phyloP scores from a whole-genome alignment of 441 rosid genomes.

The Aleurites moluccanus region DNA sequence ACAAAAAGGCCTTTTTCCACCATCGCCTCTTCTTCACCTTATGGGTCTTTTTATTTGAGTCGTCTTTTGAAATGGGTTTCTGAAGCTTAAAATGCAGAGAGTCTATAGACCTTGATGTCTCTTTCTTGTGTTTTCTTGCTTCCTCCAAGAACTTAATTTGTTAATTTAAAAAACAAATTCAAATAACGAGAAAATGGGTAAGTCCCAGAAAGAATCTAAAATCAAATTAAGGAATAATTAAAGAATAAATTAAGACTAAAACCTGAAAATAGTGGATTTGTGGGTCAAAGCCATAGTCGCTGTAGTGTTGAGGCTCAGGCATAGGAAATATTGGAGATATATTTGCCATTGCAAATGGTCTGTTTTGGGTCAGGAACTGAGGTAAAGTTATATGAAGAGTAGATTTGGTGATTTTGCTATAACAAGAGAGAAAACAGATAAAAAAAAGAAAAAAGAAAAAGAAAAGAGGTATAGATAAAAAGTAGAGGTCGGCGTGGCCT shows the following conservation, averaged over 20 bases:
- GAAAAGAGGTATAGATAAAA: not conserved
- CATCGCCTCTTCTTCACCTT: conserved; percentile 53
- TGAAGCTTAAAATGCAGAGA: conserved; percentile 69
- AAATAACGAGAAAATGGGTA: not conserved
- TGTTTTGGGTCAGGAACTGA: not conserved
- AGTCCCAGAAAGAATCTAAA: not conserved
- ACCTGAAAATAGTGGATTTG: conserved; percentile 83
- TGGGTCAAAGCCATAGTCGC: conserved; percentile 90
- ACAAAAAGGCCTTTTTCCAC: conserved; percentile 61
- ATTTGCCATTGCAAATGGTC: conserved; percentile 38
- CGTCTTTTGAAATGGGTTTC: conserved; percentile 70
- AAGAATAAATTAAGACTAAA: not conserved
- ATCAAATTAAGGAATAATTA: not conserved
- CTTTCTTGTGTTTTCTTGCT: conserved; percentile 67
- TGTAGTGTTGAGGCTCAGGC: conserved; percentile 65
- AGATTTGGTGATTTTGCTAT: not conserved
- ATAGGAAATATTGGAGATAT: conserved; percentile 67
- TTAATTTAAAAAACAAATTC: not conserved
- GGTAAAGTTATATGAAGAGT: not conserved
- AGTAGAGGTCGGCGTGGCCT: not conserved
- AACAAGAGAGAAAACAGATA: not conserved
- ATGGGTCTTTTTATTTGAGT: conserved; percentile 34
- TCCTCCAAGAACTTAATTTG: conserved; percentile 59
- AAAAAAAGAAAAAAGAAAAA: too few relatives aligned
- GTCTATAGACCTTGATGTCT: conserved; percentile 43